These are phyloP conservation scores for Teunomyces tritomae DNA, from an alignment of 805 yeast genomes.

Conservation along the genomic window DNA sequence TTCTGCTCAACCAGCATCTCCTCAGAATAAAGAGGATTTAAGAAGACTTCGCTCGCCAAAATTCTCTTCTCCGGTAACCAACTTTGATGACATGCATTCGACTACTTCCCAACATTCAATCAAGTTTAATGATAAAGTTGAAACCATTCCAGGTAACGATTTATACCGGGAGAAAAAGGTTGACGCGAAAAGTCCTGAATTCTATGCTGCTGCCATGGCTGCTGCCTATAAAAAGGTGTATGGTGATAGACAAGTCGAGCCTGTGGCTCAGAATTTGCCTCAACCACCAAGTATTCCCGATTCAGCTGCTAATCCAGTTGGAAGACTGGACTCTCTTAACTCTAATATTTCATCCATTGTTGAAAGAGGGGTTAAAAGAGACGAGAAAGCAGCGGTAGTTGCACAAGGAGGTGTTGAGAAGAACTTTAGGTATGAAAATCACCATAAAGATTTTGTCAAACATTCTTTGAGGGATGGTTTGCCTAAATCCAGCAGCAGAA, in stretches of 20 bases:
- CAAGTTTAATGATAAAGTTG: slow-evolving; percentile 36
- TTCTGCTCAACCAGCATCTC: background rate
- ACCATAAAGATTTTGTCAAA: slow-evolving; percentile 29
- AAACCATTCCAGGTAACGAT: slow-evolving; percentile 32
- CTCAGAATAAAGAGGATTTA: background rate
- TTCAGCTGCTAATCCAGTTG: background rate
- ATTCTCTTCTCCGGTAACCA: slow-evolving; percentile 6
- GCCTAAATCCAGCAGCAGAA: slow-evolving; percentile 15
- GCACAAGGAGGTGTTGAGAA: slow-evolving; percentile 17
- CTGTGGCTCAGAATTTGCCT: background rate
- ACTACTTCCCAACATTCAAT: slow-evolving; percentile 21
- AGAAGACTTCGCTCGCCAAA: slow-evolving; percentile 3
- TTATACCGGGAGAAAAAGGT: slow-evolving; percentile 2
- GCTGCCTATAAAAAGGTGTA: slow-evolving; percentile 24
- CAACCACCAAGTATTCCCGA: background rate
- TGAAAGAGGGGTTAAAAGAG: background rate
- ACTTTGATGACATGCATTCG: slow-evolving; percentile 12
- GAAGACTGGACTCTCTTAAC: background rate
- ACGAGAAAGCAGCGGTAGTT: background rate
- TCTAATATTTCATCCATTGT: background rate
- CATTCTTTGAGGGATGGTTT: slow-evolving; percentile 27
- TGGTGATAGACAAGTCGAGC: slow-evolving; percentile 9
- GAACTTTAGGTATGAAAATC: slow-evolving; percentile 26
- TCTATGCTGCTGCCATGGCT: slow-evolving; percentile 22
- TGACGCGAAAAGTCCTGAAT: slow-evolving; percentile 8